Percentiles rank a stretch among this genome's conserved stretches.
Conservation (phyloP, 1,284 basidiomycete species). For the Ceratobasidium sp. region DNA sequence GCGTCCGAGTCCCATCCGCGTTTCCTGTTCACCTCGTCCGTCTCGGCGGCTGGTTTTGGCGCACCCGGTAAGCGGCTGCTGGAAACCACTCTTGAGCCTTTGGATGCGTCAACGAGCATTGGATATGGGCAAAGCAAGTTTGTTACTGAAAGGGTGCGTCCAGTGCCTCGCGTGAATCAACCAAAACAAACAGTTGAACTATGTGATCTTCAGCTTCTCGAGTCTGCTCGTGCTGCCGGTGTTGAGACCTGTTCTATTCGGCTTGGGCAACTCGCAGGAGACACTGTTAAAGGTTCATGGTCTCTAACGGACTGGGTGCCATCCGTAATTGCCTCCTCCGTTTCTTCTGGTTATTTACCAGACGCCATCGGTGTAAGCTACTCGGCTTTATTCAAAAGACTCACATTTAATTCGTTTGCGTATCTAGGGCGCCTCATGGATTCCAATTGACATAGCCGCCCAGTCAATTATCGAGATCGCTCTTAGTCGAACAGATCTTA, state of each 20-base stretch:
- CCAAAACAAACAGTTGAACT: not conserved
- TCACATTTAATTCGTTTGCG: not conserved
- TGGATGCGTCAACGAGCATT: constrained; percentile 4
- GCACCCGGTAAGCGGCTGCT: too few relatives aligned
- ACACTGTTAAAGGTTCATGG: constrained; percentile 36
- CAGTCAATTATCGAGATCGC: constrained; percentile 53
- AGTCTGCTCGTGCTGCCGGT: not conserved
- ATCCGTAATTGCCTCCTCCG: constrained; percentile 14
- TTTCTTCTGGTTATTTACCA: not conserved
- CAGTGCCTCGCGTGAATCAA: too few relatives aligned
- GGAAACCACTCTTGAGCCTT: constrained; percentile 25
- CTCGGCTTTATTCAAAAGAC: not conserved
- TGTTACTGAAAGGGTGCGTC: constrained; percentile 35
- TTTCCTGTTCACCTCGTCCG: constrained; percentile 46
- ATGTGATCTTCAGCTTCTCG: not conserved
- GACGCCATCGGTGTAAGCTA: not conserved
- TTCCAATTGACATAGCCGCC: constrained; percentile 56
- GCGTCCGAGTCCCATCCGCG: constrained; percentile 25
- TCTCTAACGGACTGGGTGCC: constrained; percentile 41
- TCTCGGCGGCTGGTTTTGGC: constrained; percentile 35
- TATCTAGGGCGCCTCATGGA: constrained; percentile 56
- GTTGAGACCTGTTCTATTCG: constrained; percentile 21
- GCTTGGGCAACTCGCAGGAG: constrained; percentile 44
- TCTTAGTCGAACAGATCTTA: not conserved
- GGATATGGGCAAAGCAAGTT: constrained; percentile 46